Percentiles rank a stretch among this genome's conserved stretches.
Evolutionary conservation across 352 stramenopile genomes (phyloP).

Genomic region (Phytopythium cucurbitacearum): DNA sequence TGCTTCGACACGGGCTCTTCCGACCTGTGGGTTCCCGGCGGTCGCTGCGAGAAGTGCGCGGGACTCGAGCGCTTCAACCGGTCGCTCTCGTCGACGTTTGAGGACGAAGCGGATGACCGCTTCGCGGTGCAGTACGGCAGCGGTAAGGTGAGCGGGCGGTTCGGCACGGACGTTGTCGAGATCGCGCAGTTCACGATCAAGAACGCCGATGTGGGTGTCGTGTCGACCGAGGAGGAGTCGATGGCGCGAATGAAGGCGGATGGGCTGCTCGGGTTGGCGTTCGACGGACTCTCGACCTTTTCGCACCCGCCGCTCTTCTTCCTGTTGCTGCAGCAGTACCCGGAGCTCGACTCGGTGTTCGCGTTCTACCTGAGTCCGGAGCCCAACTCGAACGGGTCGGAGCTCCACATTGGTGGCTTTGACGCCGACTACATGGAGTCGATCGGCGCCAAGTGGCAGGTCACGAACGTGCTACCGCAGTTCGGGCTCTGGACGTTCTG

Average conservation of each 20-base stretch:
- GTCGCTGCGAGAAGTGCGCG: conserved; percentile 48
- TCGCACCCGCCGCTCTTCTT: conserved; percentile 75
- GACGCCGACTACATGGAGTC: conserved; percentile 44
- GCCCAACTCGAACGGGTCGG: conserved; percentile 62
- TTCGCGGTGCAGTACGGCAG: conserved; percentile 79
- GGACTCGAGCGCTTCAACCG: conserved; percentile 50
- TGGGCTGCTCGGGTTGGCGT: conserved; percentile 95
- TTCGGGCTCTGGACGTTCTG: conserved; percentile 85
- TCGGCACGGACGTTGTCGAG: conserved; percentile 50
- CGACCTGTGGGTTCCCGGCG: conserved; percentile 71
- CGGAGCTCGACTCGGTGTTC: conserved; percentile 83
- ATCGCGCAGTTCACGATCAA: conserved; percentile 41
- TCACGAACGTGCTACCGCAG: conserved; percentile 69
- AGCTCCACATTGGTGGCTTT: conserved; percentile 69
- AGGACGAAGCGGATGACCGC: conserved; percentile 22
- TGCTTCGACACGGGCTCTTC: conserved; percentile 84
- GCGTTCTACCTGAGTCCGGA: conserved; percentile 95
- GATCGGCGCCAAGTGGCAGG: conserved; percentile 54
- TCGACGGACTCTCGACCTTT: conserved; percentile 89
- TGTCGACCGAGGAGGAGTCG: conserved; percentile 58
- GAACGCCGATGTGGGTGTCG: conserved; percentile 54
- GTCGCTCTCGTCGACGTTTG: conserved; percentile 42
- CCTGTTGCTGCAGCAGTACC: conserved; percentile 53
- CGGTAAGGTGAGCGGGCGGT: conserved; percentile 59
- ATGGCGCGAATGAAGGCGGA: conserved; percentile 88